Evolutionary conservation across 805 yeast species (phyloP), one percentile per base, ranked within the genome.

Genomic region (Candida silvatica): DNA sequence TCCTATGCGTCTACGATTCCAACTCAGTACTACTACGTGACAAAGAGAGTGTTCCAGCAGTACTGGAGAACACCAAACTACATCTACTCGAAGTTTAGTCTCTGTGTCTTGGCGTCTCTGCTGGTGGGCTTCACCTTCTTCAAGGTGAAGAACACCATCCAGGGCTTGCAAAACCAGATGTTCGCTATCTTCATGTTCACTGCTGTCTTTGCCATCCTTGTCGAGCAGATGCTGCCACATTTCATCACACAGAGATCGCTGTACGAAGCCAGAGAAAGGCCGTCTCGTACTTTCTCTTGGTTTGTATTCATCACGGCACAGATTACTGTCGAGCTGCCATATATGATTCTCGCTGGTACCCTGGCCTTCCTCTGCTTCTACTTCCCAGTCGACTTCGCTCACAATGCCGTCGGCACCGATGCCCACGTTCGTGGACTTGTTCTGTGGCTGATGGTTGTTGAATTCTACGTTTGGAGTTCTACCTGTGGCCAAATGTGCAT

Each of bases 151-250:
- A 65, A 63, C 23, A 66, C 83, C 11, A 52, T 65, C 29, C 84
- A 74, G 58, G 77, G 82, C 47, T 52, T 83, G 44, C 94, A 84
- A 55, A 80, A 83, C 56, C 90, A 79, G 60, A 75, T 80, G 84
- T 75, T 79, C 46, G 66, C 86, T 3, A 49, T 78, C 18, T 82
- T 80, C 61, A 75, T 80, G 82, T 69, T 73, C 50, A 54, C 71
- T 30, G 65, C 69, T 45, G 57, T 67, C 26, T 69, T 74, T 58
- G 68, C 66, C 45, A 73, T 79, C 20, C 47, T 73, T 41, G 53
- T 74, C 30, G 73, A 75, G 43, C 85, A 79, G 54, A 64, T 71
- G 56, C 52, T 76, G 39, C 85, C 85, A 12, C 52, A 68, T 37
- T 79, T 61, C 49, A 69, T 73, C 17, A 45, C 59, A 20, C 82